Evolutionary conservation across 306 rosid species (phyloP), one percentile per base, ranked within the genome.

Genomic region (Cicer arietinum): DNA sequence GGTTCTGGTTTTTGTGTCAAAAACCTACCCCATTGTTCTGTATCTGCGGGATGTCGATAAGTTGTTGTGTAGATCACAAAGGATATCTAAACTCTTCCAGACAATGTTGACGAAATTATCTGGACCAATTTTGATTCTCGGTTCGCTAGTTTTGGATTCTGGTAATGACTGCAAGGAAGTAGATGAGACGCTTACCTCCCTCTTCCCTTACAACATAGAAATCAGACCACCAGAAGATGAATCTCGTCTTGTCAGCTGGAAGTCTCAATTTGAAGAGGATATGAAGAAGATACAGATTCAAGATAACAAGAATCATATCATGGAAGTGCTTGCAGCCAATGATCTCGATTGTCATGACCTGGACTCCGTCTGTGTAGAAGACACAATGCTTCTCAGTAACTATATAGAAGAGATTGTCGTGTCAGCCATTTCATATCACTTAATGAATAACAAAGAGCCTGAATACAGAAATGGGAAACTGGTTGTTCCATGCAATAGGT

Each of bases 261-360:
- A 92, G 64, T 60, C 89, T 80, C 91, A 86, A 78, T 79, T 91
- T 61, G 98, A 91, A 85, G 88, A 85, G 64, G 96, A 94, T 63
- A 85, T 91, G 96, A 94, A 82, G 81, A 90, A 9, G 88, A 87
- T 94, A 83, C 89, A 89, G 86, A 88, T 86, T 67, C 92, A 89
- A 80, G 98, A 94, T 83, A 94, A 91, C 87, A 85, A 75, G 83
- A 94, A 91, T 75, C 97, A 94, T 80, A 89, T 94, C 69, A 81
- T 81, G 86, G 97, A 91, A 89, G 96, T 91, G 45, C 97, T 94
- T 66, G 85, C 93, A 17, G 79, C 93, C 12, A 94, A 89, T 65
- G 97, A 94, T 83, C 93, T 94, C 7, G 93, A 89, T 44, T 94
- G 98, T 61, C 90, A 89, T 66, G 98, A 94, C 72, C 89, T 94